Base-by-base conservation (phyloP, 257 asterid species). In the Rubia yunnanensis region DNA sequence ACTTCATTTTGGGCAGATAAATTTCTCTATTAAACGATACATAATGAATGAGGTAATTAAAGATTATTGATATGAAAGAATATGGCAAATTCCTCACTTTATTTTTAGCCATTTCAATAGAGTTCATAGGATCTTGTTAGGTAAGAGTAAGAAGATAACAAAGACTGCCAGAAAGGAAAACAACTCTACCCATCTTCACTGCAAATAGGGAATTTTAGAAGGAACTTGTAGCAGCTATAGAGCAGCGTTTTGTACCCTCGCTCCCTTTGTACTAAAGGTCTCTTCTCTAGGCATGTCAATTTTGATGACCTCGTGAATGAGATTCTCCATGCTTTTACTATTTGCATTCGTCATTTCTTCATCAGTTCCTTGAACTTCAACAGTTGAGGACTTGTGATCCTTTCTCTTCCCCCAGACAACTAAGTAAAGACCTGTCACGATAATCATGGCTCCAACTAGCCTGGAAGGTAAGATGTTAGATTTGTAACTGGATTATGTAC, bases 371-470 rank as follows among this genome's bases (percentile, higher is more conserved):
- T 54, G 70, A 34, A 56, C 81, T 56, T 75, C 85, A 3, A 26
- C 58, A 3, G 66, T 31, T 48, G 78, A 71, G 26, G 88, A 49
- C 55, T 80, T 56, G 39, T 84, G 78, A 73, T 92, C 99, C 8
- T 86, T 81, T 63, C 82, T 76, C 70, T 92, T 92, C 35, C 97
- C 94, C 96, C 99, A 92, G 11, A 92, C 87, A 15, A 92, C 97
- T 32, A 88, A 82, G 66, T 92, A 92, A 41, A 92, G 95, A 20
- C 99, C 96, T 4, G 80, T 36, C 50, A 92, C 91, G 3, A 92
- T 92, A 34, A 86, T 82, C 32, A 77, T 39, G 36, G 99, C 99
- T 23, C 99, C 99, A 20, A 88, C 60, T 63, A 89, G 70, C 92
- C 97, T 92, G 81, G 48, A 70, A 70, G 52, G 46, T 14, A 11